These are phyloP conservation scores for Adansonia grandidieri DNA, from an alignment of 441 rosid species.

Conservation along the genomic window DNA sequence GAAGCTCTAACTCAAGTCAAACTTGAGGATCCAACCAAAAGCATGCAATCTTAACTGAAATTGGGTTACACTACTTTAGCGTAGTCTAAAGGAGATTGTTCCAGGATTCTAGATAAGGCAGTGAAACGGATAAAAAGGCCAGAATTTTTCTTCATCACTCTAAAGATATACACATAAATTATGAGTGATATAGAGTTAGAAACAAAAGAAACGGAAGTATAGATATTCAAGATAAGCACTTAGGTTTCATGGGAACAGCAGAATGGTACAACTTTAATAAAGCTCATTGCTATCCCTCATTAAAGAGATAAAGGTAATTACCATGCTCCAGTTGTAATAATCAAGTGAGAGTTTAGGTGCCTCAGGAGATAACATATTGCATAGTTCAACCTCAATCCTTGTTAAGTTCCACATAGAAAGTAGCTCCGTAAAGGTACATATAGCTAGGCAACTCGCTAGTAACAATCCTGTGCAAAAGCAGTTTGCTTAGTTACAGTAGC, in stretches of 20 bases:
- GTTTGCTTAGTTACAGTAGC: constrained; percentile 6
- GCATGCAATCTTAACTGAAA: neutral
- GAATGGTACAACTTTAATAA: neutral
- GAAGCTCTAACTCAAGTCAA: neutral
- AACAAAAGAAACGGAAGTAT: neutral
- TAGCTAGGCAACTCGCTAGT: constrained; percentile 65
- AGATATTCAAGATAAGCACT: neutral
- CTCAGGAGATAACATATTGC: constrained; percentile 96
- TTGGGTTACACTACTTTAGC: neutral
- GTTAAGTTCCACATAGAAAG: constrained; percentile 99
- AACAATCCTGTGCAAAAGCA: constrained; percentile 68
- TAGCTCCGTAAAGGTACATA: constrained; percentile 77
- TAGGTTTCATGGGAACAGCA: neutral
- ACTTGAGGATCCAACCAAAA: neutral
- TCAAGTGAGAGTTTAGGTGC: constrained; percentile 89
- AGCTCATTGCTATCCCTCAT: neutral
- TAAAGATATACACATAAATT: neutral
- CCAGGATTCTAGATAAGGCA: neutral
- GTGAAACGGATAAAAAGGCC: neutral
- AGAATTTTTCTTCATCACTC: neutral
- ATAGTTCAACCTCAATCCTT: constrained; percentile 88
- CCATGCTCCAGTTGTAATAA: constrained; percentile 94
- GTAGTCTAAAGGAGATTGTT: neutral
- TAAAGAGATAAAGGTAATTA: constrained; percentile 45
- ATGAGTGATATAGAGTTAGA: neutral